Conservation (phyloP, 2,329 filamentous ascomycete species). For the Aureobasidium musti region DNA sequence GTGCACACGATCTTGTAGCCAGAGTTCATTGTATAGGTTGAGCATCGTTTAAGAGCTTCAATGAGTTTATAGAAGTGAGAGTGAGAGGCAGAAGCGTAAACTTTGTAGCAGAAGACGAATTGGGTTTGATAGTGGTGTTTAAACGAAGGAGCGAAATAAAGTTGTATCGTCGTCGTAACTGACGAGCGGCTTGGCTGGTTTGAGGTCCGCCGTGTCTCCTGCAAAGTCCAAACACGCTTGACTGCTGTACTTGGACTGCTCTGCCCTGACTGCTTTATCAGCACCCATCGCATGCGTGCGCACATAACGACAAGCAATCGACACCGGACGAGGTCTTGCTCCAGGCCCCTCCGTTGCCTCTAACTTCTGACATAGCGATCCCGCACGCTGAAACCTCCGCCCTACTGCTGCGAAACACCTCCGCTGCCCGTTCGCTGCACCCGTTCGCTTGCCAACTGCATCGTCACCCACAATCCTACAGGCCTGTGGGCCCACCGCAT, state of each 20-base stretch:
- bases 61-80: background rate
- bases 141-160: slow-evolving; percentile 12
- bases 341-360: slow-evolving; percentile 2
- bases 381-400: slow-evolving; percentile 18
- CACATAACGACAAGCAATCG: slow-evolving; percentile 14
- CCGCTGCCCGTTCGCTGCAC: slow-evolving; percentile 10
- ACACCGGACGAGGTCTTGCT: slow-evolving; percentile 18
- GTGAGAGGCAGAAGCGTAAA: background rate
- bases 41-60: background rate
- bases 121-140: background rate
- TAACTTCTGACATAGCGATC: background rate
- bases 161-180: slow-evolving; percentile 9
- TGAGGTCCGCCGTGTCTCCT: slow-evolving; percentile 4
- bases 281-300: slow-evolving; percentile 24
- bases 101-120: background rate
- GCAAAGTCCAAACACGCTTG: slow-evolving; percentile 20
- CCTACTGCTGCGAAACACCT: slow-evolving; percentile 15
- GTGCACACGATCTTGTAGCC: background rate
- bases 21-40: background rate
- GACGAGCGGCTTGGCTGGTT: background rate
- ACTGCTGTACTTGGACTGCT: background rate
- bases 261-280: slow-evolving; percentile 5
- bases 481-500: slow-evolving; percentile 1
- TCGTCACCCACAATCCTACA: background rate
- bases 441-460: slow-evolving; percentile 13